phyloP scores from a whole-genome alignment of 768 basidiomycete species.

The Bullera alba region DNA sequence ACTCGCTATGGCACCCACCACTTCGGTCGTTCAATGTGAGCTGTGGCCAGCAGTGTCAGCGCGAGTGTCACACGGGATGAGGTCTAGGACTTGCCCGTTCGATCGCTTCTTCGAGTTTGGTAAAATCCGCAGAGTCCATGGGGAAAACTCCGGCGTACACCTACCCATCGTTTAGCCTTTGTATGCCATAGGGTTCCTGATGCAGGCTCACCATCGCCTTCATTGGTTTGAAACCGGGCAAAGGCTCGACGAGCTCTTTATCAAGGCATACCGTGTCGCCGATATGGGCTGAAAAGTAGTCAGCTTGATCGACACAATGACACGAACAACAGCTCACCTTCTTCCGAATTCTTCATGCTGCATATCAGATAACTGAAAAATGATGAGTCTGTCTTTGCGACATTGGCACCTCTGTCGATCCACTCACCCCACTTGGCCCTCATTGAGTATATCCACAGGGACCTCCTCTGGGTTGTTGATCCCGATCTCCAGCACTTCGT shows the following conservation, averaged over 20 bases:
- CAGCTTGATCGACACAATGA: neutral
- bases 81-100: slow-evolving; percentile 59
- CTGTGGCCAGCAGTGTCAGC: slow-evolving; percentile 18
- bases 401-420: too few relatives aligned
- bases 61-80: neutral
- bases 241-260: slow-evolving; percentile 66
- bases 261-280: slow-evolving; percentile 84
- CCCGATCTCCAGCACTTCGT: slow-evolving; percentile 81
- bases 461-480: slow-evolving; percentile 84
- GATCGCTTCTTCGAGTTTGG: slow-evolving; percentile 92
- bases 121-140: slow-evolving; percentile 80
- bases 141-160: slow-evolving; percentile 95
- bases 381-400: neutral
- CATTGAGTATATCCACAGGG: slow-evolving; percentile 51
- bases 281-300: slow-evolving; percentile 49
- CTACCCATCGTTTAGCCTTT: slow-evolving; percentile 48
- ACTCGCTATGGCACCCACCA: slow-evolving; percentile 22
- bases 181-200: neutral
- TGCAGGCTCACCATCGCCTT: slow-evolving; percentile 73
- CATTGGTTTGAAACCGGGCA: slow-evolving; percentile 84
- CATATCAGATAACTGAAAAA: slow-evolving; percentile 54
- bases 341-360: slow-evolving; percentile 94
- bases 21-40: slow-evolving; percentile 44
- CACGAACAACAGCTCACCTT: slow-evolving; percentile 55
- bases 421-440: slow-evolving; percentile 45